Evolutionary conservation across 495 filamentous ascomycete genomes (phyloP).

Genomic region (Aspergillus olivimuriae): DNA sequence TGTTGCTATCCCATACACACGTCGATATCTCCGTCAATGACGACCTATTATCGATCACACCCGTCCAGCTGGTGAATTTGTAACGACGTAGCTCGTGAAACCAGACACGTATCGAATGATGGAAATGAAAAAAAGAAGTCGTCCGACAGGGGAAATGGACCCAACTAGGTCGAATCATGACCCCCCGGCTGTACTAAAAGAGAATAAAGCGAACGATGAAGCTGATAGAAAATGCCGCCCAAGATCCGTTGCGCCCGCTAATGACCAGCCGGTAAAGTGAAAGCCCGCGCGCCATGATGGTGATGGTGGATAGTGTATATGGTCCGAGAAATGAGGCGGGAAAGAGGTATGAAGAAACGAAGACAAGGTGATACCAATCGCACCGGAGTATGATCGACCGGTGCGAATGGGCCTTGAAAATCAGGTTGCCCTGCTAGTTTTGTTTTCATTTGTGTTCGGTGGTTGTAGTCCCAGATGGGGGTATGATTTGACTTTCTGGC

Average conservation of each 20-base stretch:
- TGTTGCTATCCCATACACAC: not conserved
- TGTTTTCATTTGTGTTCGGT: slow-evolving; percentile 3
- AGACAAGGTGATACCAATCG: too few relatives aligned
- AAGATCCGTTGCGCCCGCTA: slow-evolving; percentile 38
- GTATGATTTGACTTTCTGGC: not conserved
- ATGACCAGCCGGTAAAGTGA: slow-evolving; percentile 37
- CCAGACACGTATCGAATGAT: slow-evolving; percentile 10
- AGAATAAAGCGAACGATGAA: too few relatives aligned
- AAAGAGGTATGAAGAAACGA: slow-evolving; percentile 22
- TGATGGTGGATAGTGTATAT: too few relatives aligned
- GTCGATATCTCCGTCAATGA: not conserved
- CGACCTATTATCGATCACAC: slow-evolving; percentile 12
- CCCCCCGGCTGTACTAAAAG: too few relatives aligned
- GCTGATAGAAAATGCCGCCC: slow-evolving; percentile 33
- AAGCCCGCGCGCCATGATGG: too few relatives aligned
- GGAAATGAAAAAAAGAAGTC: not conserved
- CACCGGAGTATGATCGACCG: too few relatives aligned
- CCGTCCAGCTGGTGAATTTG: slow-evolving; percentile 14
- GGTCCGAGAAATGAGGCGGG: slow-evolving; percentile 13
- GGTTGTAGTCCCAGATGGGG: not conserved
- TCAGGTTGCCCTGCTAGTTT: not conserved
- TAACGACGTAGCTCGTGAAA: slow-evolving; percentile 13
- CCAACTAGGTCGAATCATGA: not conserved
- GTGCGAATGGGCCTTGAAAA: too few relatives aligned
- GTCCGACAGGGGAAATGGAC: not conserved